Evolutionary conservation across 805 yeast genomes (phyloP), one percentile per base, ranked within the genome.

Genomic region (Teunomyces aglyptinius): DNA sequence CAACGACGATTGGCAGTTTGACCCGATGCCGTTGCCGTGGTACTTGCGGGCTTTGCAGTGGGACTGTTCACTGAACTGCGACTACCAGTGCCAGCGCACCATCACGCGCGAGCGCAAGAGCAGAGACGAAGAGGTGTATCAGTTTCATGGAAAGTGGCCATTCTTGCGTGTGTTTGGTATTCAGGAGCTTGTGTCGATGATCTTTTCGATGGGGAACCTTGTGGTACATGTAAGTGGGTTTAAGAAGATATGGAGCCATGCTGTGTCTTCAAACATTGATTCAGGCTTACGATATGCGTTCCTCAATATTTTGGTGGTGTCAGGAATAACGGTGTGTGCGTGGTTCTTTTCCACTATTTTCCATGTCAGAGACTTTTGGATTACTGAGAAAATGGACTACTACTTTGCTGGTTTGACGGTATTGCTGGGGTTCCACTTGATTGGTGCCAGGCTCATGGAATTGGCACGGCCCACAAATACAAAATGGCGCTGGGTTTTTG

Each of bases 121-220:
- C 0, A 52, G 65, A 2, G 72, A 75, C n/a, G 73, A 77, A 49
- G 83, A 81, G 46, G 69, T 89, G 0, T 76, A 76, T 34, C 99
- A 94, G 63, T 94, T 89, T 67, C 97, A 94, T 64, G 99, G 99
- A 0, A 94, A 94, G 68, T 94, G 99, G 99, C 98, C 98, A 2
- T 94, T 94, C 58, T 51, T 72, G 13, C 75, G 99, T 42, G 59
- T 86, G 0, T 65, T 76, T n/a, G 96, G 96, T 0, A 70, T 86
- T 10, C 99, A 94, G 64, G 99, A 94, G 61, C 68, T 89, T 0
- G 87, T 84, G 19, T 85, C 95, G 11, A 82, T 86, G 1, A 16
- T 89, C 1, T 92, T 94, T 63, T 86, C 96, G n/a, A n/a, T 70
- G 11, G 75, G 73, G 5, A 72, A 72, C 52, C 58, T 69, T 16